Base-by-base conservation (phyloP, 23 red algal species). In the Gracilaria gracilis region DNA sequence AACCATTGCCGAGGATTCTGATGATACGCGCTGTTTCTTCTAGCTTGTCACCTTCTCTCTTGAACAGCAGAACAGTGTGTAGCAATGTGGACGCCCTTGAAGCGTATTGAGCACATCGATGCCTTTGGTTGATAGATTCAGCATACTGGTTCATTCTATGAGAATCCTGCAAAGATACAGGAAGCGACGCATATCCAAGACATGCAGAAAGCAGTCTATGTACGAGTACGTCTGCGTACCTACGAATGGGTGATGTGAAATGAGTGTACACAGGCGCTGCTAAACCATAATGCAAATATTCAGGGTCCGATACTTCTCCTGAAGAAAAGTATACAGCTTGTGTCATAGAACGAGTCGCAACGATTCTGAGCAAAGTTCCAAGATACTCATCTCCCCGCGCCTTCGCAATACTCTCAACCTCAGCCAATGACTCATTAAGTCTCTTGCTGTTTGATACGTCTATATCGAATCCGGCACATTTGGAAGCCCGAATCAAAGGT, bases 241-340 rank as follows among this genome's bases (percentile, higher is more conserved):
- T 88, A 35, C 97, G 91, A 59, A 99, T 99, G 0, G 97, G 97
- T 12, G 97, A 99, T 72, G 97, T 99, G 65, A 99, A 99, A 80
- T 99, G 97, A 46, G 97, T 99, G 75, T 99, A 99, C 36, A 99
- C 85, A 40, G 94, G 93, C 27, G 94, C 92, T 19, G 97, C 97
- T 33, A 99, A 74, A 11, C 97, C 97, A 80, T 99, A 99, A 57
- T 99, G 97, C 29, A 96, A 44, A 83, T 96, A 99, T 69, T 95
- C 91, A 32, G 94, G 76, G 32, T 90, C 62, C 7, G 82, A 86
- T 25, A 93, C 89, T 37, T 89, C 83, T 17, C 97, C 97, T 53
- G 97, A 86, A 38, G 88, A 95, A 86, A 95, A 99, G 90, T 99
- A 99, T 13, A 96, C 94, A 0, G 97, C 97, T 79, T 99, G 97